Evolutionary conservation across 2,329 filamentous ascomycete species (phyloP), one percentile per base, ranked within the genome.

Genomic region (Sporothrix mexicana): DNA sequence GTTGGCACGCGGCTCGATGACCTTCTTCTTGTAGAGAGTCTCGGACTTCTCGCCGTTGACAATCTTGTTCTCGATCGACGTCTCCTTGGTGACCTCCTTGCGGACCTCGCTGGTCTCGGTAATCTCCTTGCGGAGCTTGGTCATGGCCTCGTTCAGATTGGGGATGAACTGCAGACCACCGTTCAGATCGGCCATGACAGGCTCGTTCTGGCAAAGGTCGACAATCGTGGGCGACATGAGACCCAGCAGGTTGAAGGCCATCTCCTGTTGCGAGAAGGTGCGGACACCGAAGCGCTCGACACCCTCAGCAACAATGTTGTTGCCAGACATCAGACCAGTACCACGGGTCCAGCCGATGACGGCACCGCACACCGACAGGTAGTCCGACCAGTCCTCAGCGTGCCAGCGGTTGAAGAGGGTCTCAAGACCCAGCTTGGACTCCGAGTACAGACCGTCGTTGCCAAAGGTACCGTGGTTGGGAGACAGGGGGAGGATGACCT

Each of bases 261-360:
- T 99, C 83, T 99, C 96, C 81, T 97, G 94, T 84, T 98, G 96
- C 10, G 95, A 98, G 87, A 99, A 99, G 3, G 96, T 99, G 78
- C 96, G 94, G 36, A 98, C 96, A 78, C 96, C 96, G 77, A 97
- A 96, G 78, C 93, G 93, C 86, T 99, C 96, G 72, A 99, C 94
- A 74, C 95, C 96, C 82, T 98, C 95, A 49, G 96, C 96, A 76
- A 98, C 95, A 78, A 98, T 91, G 83, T 99, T 80, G 74, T 85
- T 85, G 49, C 75, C 79, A 1, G 75, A 77, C 84, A 85, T 85
- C 78, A 99, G 90, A 80, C 96, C 96, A 75, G 96, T 99, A 76
- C 95, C 96, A 84, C 96, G 95, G 77, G 96, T 99, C 96, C 96
- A 99, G 75, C 96, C 96, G 80, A 99, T 99, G 82, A 98, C 94